These are phyloP conservation scores for Eucalyptus grandis DNA, from an alignment of 345 rosid genomes.

Conservation along the genomic window DNA sequence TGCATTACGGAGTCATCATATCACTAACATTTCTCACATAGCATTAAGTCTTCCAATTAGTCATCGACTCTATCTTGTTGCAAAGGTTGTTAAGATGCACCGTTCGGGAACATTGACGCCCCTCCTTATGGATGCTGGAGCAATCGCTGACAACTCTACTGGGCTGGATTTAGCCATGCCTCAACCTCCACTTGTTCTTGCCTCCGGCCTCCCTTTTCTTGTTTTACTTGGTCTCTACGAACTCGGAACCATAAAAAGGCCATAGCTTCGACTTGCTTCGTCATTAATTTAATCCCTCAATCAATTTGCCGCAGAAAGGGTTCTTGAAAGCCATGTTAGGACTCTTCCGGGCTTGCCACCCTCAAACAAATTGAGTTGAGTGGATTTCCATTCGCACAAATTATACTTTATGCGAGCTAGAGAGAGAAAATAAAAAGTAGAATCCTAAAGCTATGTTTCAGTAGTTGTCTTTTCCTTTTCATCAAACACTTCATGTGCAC, in stretches of 20 bases:
- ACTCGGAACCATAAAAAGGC: neutral
- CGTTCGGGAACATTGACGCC: neutral
- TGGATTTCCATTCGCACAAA: too few species aligned
- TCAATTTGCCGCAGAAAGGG: neutral
- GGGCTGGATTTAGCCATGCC: neutral
- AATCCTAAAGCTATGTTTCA: neutral
- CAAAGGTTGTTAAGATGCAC: neutral
- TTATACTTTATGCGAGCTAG: neutral
- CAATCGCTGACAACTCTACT: neutral
- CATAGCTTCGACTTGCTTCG: neutral
- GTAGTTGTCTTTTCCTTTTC: neutral
- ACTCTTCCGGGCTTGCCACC: neutral
- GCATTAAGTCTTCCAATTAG: neutral
- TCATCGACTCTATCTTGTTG: neutral
- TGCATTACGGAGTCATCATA: too few species aligned
- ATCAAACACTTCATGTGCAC: neutral
- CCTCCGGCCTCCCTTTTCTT: neutral
- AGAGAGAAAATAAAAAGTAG: neutral
- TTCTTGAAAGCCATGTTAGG: neutral
- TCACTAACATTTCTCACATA: neutral
- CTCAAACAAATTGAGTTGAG: neutral
- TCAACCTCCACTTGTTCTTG: neutral
- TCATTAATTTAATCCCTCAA: neutral
- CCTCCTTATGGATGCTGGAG: neutral
- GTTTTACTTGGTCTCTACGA: neutral